A percentile compares a stretch with the other conserved stretches of the same genome.
These are phyloP conservation scores for Parmelia sp. DNA, from an alignment of 495 filamentous ascomycete species.

Conservation along the genomic window DNA sequence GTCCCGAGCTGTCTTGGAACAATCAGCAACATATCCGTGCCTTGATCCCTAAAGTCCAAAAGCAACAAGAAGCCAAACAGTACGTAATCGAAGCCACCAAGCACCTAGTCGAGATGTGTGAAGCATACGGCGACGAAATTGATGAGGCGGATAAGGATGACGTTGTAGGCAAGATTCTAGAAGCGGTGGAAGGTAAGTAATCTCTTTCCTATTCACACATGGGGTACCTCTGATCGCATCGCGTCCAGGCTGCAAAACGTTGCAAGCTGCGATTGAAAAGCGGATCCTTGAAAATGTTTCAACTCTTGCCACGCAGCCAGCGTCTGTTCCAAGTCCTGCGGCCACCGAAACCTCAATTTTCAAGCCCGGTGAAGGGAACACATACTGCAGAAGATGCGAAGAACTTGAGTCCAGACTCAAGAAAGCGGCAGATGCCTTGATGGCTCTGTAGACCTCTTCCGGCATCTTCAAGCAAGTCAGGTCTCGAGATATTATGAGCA, in stretches of 20 bases:
- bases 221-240: background rate
- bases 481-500: background rate
- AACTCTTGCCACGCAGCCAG: background rate
- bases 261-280: background rate
- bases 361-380: background rate
- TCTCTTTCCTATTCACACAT: background rate
- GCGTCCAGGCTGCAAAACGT: background rate
- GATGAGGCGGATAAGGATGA: background rate
- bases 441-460: background rate
- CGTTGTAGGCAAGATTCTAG: background rate
- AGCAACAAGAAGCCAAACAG: background rate
- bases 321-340: background rate
- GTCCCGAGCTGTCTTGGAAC: background rate
- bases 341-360: background rate
- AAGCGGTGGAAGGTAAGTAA: background rate
- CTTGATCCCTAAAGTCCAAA: background rate
- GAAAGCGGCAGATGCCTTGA: background rate
- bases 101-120: background rate
- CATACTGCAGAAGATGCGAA: background rate
- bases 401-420: background rate
- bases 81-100: background rate
- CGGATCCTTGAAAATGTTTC: background rate
- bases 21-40: background rate
- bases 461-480: background rate
- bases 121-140: background rate